phyloP scores from a whole-genome alignment of 257 asterid genomes.

The Rauvolfia tetraphylla region DNA sequence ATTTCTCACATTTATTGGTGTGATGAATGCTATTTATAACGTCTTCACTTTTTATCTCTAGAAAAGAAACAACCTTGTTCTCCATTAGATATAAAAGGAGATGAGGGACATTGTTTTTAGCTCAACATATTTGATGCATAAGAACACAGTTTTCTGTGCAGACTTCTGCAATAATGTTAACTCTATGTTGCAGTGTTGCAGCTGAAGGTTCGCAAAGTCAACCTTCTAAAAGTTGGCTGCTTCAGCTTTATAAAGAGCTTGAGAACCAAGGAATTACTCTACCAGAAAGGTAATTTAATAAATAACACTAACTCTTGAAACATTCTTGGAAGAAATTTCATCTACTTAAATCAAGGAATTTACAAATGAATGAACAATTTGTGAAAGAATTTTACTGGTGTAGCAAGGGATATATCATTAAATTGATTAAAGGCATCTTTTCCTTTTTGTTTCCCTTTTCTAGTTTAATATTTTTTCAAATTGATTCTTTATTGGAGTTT shows the following conservation, averaged over 20 bases:
- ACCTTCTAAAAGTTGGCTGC: conserved; percentile 55
- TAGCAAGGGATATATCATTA: background rate
- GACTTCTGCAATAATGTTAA: no score
- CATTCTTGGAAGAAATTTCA: background rate
- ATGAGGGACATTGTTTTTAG: background rate
- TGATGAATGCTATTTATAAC: background rate
- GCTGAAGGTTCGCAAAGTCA: conserved; percentile 39
- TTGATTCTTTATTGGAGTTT: background rate
- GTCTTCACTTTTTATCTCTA: no score
- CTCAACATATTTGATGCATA: background rate
- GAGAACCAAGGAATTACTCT: conserved; percentile 59
- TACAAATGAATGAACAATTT: background rate
- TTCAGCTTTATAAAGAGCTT: conserved; percentile 62
- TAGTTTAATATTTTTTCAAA: background rate
- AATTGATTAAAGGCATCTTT: background rate
- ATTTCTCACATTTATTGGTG: conserved; percentile 4
- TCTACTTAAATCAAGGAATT: background rate
- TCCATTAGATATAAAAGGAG: background rate
- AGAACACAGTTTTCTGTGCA: background rate
- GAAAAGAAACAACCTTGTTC: background rate
- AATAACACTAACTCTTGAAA: background rate
- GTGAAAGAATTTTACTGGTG: background rate
- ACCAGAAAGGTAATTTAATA: conserved; percentile 69
- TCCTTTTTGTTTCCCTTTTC: background rate
- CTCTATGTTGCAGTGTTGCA: conserved; percentile 40